Evolutionary conservation across 169 alveolate genomes (phyloP).

Genomic region (Cytauxzoon felis): DNA sequence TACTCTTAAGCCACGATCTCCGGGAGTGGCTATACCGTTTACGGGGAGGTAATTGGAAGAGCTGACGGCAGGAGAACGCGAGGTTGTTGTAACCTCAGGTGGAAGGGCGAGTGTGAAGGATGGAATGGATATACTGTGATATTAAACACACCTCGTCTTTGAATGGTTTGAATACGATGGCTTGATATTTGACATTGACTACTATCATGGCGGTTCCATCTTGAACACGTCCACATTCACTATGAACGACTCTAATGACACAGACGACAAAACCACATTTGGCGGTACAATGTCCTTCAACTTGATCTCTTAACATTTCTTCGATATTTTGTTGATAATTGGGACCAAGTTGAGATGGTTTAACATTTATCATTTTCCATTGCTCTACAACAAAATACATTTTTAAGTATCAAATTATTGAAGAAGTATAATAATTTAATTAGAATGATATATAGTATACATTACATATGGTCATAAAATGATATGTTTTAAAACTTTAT

Average conservation of each 20-base stretch:
- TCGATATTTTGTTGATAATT: slow-evolving; percentile 81
- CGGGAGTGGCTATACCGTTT: too few relatives aligned
- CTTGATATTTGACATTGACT: slow-evolving; percentile 86
- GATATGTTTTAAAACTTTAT: too few relatives aligned
- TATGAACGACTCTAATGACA: slow-evolving; percentile 83
- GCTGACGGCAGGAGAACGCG: too few relatives aligned
- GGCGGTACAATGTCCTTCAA: slow-evolving; percentile 83
- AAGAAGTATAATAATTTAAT: too few relatives aligned
- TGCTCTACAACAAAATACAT: slow-evolving; percentile 88
- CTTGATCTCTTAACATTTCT: slow-evolving; percentile 83
- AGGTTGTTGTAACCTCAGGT: too few relatives aligned
- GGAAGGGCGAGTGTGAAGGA: too few relatives aligned
- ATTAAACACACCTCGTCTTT: slow-evolving; percentile 80
- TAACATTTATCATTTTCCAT: slow-evolving; percentile 84
- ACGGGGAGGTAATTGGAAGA: too few relatives aligned
- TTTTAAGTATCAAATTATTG: too few relatives aligned
- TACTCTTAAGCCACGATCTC: too few relatives aligned
- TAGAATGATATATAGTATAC: too few relatives aligned
- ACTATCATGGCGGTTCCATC: slow-evolving; percentile 89
- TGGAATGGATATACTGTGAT: not conserved
- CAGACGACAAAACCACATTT: slow-evolving; percentile 84
- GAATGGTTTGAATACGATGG: slow-evolving; percentile 85
- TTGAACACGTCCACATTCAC: slow-evolving; percentile 87
- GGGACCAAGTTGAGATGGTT: slow-evolving; percentile 88
- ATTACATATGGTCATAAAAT: too few relatives aligned